phyloP scores from a whole-genome alignment of 2,329 filamentous ascomycete species.

The Nemania sp. region DNA sequence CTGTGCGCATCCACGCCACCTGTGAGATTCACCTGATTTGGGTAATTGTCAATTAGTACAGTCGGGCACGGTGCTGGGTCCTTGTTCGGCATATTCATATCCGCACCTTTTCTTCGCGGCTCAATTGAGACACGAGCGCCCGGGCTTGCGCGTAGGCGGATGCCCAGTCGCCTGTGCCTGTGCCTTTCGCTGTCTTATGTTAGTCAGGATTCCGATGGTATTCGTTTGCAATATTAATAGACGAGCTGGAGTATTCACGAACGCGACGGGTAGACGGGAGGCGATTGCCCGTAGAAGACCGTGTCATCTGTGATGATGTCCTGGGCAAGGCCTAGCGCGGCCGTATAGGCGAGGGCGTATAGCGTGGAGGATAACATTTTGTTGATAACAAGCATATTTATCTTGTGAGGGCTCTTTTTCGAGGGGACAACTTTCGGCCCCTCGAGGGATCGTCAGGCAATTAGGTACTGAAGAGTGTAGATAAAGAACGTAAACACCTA shows the following conservation, averaged over 20 bases:
- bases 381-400: not conserved
- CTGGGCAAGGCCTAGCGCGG: constrained; percentile 26
- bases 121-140: constrained; percentile 45
- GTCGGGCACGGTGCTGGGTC: not conserved
- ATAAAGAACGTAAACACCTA: too few relatives aligned
- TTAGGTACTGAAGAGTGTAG: too few relatives aligned
- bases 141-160: constrained; percentile 43
- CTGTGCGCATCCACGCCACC: constrained; percentile 38
- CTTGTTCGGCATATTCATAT: too few relatives aligned
- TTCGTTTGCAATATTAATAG: not conserved
- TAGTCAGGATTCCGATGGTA: constrained; percentile 8
- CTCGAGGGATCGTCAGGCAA: too few relatives aligned
- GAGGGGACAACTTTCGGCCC: too few relatives aligned
- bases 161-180: constrained; percentile 43
- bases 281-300: constrained; percentile 45
- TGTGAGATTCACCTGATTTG: constrained; percentile 43
- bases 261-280: constrained; percentile 44
- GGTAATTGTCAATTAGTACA: not conserved
- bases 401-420: too few relatives aligned
- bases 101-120: constrained; percentile 44
- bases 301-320: constrained; percentile 40
- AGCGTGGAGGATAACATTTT: constrained; percentile 12
- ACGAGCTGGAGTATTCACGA: constrained; percentile 13
- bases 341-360: constrained; percentile 15
- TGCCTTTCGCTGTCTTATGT: constrained; percentile 35